Base-by-base conservation (phyloP, 2,329 filamentous ascomycete genomes). In the Aspergillus costaricaensis region DNA sequence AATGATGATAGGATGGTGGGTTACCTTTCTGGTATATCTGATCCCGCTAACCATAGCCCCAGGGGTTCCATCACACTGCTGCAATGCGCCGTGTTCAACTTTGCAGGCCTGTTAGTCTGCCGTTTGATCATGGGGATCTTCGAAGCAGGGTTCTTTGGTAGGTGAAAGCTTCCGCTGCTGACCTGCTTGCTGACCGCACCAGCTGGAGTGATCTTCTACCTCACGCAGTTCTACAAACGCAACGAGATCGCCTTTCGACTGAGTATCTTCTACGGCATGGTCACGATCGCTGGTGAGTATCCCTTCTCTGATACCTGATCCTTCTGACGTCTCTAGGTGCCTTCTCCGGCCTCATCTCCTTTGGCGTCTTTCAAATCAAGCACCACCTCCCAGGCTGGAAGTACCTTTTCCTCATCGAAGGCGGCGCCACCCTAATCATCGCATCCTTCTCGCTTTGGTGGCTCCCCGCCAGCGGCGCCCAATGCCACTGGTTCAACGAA, bases 371-470 rank as follows among this genome's bases (percentile, higher is more conserved):
- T 62, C 75, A 73, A 25, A 73, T 80, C 41, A 58, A 74, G 8
- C 66, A 65, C 7, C 60, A 66, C 0, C 58, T 79, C 1, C 71
- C 74, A 5, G 67, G 71, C 53, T 81, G 79, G 79, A 75, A 80
- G 59, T 76, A 80, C 39, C 75, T 82, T 1, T 81, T 82, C 60
- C 67, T 82, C 50, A 75, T 81, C 9, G 79, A 82, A 62, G 80
- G 79, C 0, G 53, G 63, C 1, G 66, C 76, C 8, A 82, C 80
- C 0, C 60, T 79, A 0, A 14, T 74, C 12, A 69, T 79, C 12
- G 78, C 74, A 0, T n/a, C 77, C 5, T 65, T 77, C 1, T 74
- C 77, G 1, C 72, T 77, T 51, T 68, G 76, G 60, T 77, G 76
- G 65, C 69, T 82, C 0, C 78, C 79, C 0, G 61, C 66, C 2